phyloP scores from a whole-genome alignment of 75 land plant species.

The Isoetes taiwanensis region DNA sequence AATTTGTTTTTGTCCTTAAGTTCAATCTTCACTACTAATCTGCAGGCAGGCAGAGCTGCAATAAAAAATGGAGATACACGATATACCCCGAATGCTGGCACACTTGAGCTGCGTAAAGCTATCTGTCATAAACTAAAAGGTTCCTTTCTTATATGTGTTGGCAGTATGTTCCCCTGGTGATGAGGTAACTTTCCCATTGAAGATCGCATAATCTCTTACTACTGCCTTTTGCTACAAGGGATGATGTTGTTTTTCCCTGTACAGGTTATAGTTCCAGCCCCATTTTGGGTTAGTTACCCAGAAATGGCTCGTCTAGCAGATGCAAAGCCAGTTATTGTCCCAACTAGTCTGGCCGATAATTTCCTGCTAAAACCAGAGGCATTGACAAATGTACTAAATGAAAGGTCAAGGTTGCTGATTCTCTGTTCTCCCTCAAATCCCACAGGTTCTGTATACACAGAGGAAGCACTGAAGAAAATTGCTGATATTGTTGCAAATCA shows the following conservation, averaged over 20 bases:
- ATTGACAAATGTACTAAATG: conserved; percentile 52
- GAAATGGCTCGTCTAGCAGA: conserved; percentile 87
- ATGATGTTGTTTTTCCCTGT: conserved; percentile 3
- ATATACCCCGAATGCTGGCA: conserved; percentile 97
- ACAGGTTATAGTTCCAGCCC: conserved; percentile 94
- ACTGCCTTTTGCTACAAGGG: background rate
- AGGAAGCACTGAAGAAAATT: conserved; percentile 57
- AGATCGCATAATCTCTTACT: background rate
- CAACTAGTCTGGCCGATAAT: conserved; percentile 53
- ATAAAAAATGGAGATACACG: conserved; percentile 76
- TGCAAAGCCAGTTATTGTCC: conserved; percentile 75
- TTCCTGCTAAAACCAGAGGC: conserved; percentile 75
- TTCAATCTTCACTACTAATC: too few species aligned
- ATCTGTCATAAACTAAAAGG: conserved; percentile 82
- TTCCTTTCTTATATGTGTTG: conserved; percentile 29
- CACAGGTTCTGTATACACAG: conserved; percentile 88
- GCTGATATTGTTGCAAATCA: conserved; percentile 76
- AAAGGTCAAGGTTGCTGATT: conserved; percentile 81
- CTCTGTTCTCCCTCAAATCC: conserved; percentile 94
- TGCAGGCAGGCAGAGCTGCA: conserved; percentile 80
- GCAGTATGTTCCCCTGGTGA: conserved; percentile 97
- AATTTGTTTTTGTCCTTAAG: too few species aligned
- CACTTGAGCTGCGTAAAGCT: conserved; percentile 69
- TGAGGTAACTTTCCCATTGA: conserved; percentile 41
- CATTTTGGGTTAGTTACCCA: conserved; percentile 94